Evolutionary conservation across 495 filamentous ascomycete species (phyloP), one percentile per base, ranked within the genome.

Genomic region (Physcia stellaris): DNA sequence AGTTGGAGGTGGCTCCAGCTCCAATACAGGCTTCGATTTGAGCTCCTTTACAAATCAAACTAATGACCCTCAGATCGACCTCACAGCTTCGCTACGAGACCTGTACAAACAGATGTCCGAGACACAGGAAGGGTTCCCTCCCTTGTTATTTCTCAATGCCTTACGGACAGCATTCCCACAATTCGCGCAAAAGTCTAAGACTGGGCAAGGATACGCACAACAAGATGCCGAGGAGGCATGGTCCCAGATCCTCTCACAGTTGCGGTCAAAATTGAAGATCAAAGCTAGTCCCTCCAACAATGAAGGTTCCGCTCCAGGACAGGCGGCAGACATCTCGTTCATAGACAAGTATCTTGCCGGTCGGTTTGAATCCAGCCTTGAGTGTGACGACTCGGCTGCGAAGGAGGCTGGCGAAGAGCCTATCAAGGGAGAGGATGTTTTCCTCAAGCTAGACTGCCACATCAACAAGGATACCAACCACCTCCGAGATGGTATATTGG

Each of bases 171-270:
- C 74, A 0, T 96, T 83, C 49, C 90, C 92, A n/a, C 90, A 96
- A 55, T 98, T 98, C 48, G 86, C 83, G 16, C 84, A 98, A 61
- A 70, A 71, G 45, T 73, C 83, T 18, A 83, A 79, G 46, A 79
- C 77, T 23, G 85, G 85, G 0, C 68, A 77, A 32, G 86, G 84
- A 2, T 96, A 76, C 53, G 84, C 88, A 6, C 90, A 98, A 53
- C 90, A 98, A 60, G 90, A 98, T 64, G 90, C 90, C 1, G 90
- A 98, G 53, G 90, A 98, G 56, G 93, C 86, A 13, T 98, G 88
- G 83, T 92, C 92, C 16, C 88, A 96, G 54, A 94, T 98, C 36
- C 56, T 98, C 4, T 73, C 75, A n/a, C 81, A 88, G 54, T 63
- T 98, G 32, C 77, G 80, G 23, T 70, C 80, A 45, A 92, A 83